phyloP scores from a whole-genome alignment of 495 filamentous ascomycete genomes.

The Aspergillus sclerotioniger region DNA sequence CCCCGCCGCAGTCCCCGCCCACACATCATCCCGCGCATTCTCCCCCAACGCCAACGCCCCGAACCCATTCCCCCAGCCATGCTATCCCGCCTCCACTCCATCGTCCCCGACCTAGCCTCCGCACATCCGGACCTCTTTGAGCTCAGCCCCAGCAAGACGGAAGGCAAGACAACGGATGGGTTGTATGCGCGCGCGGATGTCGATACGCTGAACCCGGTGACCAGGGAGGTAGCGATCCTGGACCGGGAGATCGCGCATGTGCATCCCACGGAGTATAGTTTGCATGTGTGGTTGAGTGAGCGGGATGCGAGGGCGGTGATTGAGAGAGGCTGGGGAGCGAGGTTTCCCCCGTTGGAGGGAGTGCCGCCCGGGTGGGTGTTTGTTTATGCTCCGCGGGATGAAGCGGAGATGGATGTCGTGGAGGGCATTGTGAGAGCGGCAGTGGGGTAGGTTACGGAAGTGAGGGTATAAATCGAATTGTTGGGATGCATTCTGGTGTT shows the following conservation, averaged over 20 bases:
- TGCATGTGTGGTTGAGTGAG: constrained; percentile 5
- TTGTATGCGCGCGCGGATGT: background rate
- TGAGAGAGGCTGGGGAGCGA: background rate
- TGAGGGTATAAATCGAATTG: background rate
- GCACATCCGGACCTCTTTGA: background rate
- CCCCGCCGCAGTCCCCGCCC: background rate
- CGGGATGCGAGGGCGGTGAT: background rate
- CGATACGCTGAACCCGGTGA: background rate
- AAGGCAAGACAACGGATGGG: background rate
- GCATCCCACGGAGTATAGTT: background rate
- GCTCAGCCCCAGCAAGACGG: background rate
- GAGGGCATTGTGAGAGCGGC: background rate
- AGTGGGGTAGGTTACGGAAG: background rate
- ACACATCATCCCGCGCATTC: background rate
- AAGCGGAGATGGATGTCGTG: constrained; percentile 1
- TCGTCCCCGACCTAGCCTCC: background rate
- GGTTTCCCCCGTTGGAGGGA: background rate
- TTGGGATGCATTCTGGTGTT: background rate
- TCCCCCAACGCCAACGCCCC: background rate
- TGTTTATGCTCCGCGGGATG: background rate
- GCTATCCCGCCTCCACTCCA: background rate
- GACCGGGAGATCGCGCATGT: constrained; percentile 1
- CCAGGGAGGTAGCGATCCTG: background rate
- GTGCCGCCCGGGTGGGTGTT: background rate
- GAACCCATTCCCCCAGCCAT: background rate